Evolutionary conservation across 495 filamentous ascomycete species (phyloP).

Genomic region (Xylaria castorea): DNA sequence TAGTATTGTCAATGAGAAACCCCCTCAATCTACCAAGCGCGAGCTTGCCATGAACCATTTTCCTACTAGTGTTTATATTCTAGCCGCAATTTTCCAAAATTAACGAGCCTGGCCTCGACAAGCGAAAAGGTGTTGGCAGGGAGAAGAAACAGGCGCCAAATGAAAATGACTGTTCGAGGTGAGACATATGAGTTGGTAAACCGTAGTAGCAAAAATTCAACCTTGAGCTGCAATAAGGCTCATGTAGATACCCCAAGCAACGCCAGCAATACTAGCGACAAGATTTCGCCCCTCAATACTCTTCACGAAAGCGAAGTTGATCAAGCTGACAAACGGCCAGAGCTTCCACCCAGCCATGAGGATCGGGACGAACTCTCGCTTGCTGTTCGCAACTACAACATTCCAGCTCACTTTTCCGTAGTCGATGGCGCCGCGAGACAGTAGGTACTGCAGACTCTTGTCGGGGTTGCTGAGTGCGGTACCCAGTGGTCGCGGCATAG

Average conservation of each 20-base stretch:
- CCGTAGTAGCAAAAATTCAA: constrained; percentile 1
- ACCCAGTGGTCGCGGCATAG: constrained; percentile 41
- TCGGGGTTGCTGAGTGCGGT: constrained; percentile 36
- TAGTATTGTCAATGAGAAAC: neutral
- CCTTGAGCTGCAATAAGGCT: constrained; percentile 66
- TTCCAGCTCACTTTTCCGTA: constrained; percentile 44
- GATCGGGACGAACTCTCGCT: constrained; percentile 71
- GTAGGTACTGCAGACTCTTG: constrained; percentile 30
- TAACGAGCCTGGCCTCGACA: neutral
- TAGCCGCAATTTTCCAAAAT: neutral
- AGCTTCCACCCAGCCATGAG: constrained; percentile 78
- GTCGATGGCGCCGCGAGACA: constrained; percentile 38
- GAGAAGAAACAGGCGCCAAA: neutral
- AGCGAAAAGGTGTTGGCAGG: neutral
- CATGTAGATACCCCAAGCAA: constrained; percentile 89
- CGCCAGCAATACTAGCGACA: constrained; percentile 77
- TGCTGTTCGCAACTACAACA: constrained; percentile 40
- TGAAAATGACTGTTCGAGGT: neutral
- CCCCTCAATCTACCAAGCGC: neutral
- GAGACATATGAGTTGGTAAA: neutral
- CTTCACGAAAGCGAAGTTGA: constrained; percentile 79
- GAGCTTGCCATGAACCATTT: neutral
- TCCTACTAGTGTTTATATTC: too few relatives aligned
- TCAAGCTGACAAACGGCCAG: constrained; percentile 80
- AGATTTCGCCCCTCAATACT: constrained; percentile 78